Evolutionary conservation across 176 grass and related monocot species (phyloP).

Genomic region (Ananas comosus): DNA sequence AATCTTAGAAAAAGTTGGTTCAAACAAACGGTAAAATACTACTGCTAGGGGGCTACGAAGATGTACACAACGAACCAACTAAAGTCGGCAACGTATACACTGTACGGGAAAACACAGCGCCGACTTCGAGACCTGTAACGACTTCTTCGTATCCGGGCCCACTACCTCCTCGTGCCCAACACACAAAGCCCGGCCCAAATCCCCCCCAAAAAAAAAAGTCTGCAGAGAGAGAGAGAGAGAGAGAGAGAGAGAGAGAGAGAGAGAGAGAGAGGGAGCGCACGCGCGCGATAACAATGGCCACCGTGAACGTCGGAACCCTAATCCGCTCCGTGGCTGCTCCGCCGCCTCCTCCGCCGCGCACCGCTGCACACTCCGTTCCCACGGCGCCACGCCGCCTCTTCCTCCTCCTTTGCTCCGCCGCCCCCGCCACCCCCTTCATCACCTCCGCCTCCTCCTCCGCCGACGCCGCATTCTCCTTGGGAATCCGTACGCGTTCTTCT

Average conservation of each 20-base stretch:
- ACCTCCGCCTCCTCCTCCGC: constrained; percentile 22
- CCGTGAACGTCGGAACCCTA: neutral
- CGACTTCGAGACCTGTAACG: too few relatives aligned
- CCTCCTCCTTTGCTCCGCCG: neutral
- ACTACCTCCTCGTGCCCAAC: too few relatives aligned
- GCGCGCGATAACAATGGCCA: neutral
- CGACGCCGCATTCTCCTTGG: constrained; percentile 44
- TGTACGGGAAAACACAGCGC: too few relatives aligned
- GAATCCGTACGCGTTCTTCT: constrained; percentile 43
- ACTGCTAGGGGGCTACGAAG: too few relatives aligned
- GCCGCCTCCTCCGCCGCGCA: neutral
- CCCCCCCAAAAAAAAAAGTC: neutral
- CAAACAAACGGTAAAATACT: too few relatives aligned
- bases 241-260: too few relatives aligned
- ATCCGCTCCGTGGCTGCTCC: neutral
- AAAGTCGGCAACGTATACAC: too few relatives aligned
- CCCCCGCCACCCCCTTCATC: constrained; percentile 32
- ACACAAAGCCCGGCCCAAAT: too few relatives aligned
- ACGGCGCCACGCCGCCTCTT: neutral
- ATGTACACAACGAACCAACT: too few relatives aligned
- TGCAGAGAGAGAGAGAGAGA: too few relatives aligned
- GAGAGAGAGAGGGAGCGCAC: neutral
- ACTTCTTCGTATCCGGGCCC: too few relatives aligned
- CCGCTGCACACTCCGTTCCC: neutral
- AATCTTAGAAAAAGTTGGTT: too few relatives aligned